phyloP scores from a whole-genome alignment of 805 yeast genomes.

The Maudiozyma saulgeensis region DNA sequence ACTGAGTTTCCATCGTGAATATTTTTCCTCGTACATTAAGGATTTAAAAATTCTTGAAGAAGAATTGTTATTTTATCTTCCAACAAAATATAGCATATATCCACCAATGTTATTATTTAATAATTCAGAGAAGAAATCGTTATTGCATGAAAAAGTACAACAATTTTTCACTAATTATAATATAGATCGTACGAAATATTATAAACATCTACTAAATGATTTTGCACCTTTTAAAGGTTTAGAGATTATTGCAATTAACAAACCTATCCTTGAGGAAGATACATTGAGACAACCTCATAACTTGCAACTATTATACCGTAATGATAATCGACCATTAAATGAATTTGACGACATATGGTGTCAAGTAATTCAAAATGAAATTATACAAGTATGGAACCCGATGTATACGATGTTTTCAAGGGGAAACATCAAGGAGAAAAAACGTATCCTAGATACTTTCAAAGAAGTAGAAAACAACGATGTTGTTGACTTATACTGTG shows the following conservation, averaged over 20 bases:
- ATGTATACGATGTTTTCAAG: slow-evolving; percentile 77
- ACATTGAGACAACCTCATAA: slow-evolving; percentile 56
- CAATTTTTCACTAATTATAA: neutral
- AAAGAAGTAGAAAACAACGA: slow-evolving; percentile 30
- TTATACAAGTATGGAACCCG: slow-evolving; percentile 78
- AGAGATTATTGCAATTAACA: slow-evolving; percentile 63
- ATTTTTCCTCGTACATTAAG: slow-evolving; percentile 3
- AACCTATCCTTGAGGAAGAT: slow-evolving; percentile 51
- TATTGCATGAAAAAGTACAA: slow-evolving; percentile 33
- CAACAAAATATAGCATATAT: slow-evolving; percentile 48
- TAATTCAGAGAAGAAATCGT: slow-evolving; percentile 34
- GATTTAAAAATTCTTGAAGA: slow-evolving; percentile 1
- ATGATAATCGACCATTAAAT: slow-evolving; percentile 12
- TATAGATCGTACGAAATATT: slow-evolving; percentile 8
- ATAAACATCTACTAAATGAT: slow-evolving; percentile 13
- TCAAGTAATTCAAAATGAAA: slow-evolving; percentile 57
- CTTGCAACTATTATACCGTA: slow-evolving; percentile 39
- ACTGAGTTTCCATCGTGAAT: neutral
- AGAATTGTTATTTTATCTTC: slow-evolving; percentile 11
- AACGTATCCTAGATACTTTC: slow-evolving; percentile 44
- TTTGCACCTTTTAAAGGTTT: slow-evolving; percentile 8
- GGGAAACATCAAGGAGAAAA: slow-evolving; percentile 77
- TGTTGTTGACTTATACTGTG: slow-evolving; percentile 67
- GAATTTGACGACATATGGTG: slow-evolving; percentile 51
- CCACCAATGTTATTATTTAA: slow-evolving; percentile 58